Base-by-base conservation (phyloP, 2,329 filamentous ascomycete species). In the Fusarium irregulare region DNA sequence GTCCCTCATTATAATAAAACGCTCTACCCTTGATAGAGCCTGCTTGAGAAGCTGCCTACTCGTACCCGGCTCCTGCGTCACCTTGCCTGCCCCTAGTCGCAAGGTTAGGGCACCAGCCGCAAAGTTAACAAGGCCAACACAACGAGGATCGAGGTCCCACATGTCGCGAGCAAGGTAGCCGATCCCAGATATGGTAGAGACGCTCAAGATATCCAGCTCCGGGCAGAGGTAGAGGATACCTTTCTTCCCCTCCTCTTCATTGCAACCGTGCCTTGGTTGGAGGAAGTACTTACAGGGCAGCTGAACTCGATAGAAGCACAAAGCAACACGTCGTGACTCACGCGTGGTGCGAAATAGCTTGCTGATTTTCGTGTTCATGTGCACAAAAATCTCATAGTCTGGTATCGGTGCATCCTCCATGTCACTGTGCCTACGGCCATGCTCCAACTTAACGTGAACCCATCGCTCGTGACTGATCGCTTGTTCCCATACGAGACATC, bases 401-500 rank as follows among this genome's bases (percentile, higher is more conserved):
- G 32, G 8, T 18, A 0, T 0, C 0, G 16, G 32, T 34, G 0
- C 32, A 34, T 18, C 32, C 16, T 34, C 32, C 5, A 6, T 3
- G 10, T 14, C 10, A 0, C 13, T 30, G 4, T 34, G 0, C 32
- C 2, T 18, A 1, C 0, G 5, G 2, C 32, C 8, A 0, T 1
- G 16, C 16, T 10, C 8, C 32, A 34, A 18, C 2, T 34, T 3
- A 10, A 34, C 16, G 8, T 4, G 2, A n/a, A 60, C 32, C 42
- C 32, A 57, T 32, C 60, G 42, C 3, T 64, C 42, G 16, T 54
- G 48, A 32, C 48, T 41, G 2, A 60, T 23, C 10, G 7, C n/a
- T 6, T 60, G 44, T 4, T 66, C 54, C 54, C 63, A 66, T 13
- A 65, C 13, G 21, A 66, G 49, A 16, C 60, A 46, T n/a, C 44